Percentiles rank a stretch among this genome's conserved stretches.
phyloP scores from a whole-genome alignment of 2,329 filamentous ascomycete genomes.

The Emydomyces testavorans region DNA sequence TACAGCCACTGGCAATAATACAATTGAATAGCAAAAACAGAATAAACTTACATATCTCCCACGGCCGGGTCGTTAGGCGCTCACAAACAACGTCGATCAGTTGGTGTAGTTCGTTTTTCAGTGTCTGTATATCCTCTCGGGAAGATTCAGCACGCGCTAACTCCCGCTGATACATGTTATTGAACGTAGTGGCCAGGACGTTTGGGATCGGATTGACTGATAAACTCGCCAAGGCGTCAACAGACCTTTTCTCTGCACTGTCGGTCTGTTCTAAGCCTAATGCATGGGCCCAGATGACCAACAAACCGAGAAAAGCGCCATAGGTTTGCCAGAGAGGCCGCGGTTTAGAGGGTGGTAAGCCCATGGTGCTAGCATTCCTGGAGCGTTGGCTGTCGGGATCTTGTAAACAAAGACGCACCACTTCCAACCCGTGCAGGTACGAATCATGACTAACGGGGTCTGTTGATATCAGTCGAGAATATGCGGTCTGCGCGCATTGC shows the following conservation, averaged over 20 bases:
- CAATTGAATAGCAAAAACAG: background rate
- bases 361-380: background rate
- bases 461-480: constrained; percentile 15
- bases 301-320: constrained; percentile 16
- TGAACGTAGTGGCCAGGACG: constrained; percentile 10
- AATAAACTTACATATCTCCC: constrained; percentile 17
- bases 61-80: constrained; percentile 12
- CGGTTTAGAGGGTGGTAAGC: background rate
- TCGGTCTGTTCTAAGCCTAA: constrained; percentile 14
- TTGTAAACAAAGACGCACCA: constrained; percentile 17
- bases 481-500: constrained; percentile 19
- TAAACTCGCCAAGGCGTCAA: background rate
- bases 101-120: constrained; percentile 15
- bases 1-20: background rate
- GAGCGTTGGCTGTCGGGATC: constrained; percentile 6
- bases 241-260: background rate
- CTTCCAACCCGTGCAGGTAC: constrained; percentile 17
- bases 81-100: constrained; percentile 14
- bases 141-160: constrained; percentile 9
- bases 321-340: constrained; percentile 16
- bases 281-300: constrained; percentile 16
- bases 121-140: constrained; percentile 9
- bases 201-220: constrained; percentile 1
- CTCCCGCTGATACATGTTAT: constrained; percentile 16
- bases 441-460: constrained; percentile 18